Percentiles rank a stretch among this genome's conserved stretches.
Evolutionary conservation across 2,329 filamentous ascomycete species (phyloP).

Genomic region (Colletotrichum truncatum): DNA sequence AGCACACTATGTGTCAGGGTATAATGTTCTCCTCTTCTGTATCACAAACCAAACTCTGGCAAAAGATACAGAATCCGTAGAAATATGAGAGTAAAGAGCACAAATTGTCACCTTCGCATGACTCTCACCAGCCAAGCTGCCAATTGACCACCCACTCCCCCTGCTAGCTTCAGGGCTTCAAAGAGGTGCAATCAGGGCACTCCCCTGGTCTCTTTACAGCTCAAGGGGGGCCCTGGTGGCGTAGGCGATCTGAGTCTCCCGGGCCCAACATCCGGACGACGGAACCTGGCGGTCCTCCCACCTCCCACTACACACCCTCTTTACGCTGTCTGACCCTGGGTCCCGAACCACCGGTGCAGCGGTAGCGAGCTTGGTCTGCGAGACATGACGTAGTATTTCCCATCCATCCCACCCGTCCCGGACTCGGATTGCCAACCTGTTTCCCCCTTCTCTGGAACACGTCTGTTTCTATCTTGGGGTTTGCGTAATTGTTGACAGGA

Average conservation of each 20-base stretch:
- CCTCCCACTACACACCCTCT: not conserved
- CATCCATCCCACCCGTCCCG: not conserved
- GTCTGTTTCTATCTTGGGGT: not conserved
- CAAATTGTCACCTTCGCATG: constrained; percentile 4
- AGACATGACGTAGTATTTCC: constrained; percentile 19
- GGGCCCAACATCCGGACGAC: constrained; percentile 23
- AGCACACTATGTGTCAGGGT: too few relatives aligned
- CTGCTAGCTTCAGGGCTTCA: constrained; percentile 12
- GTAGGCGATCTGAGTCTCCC: constrained; percentile 25
- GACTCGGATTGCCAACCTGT: not conserved
- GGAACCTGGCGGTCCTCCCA: constrained; percentile 2
- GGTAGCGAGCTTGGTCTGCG: not conserved
- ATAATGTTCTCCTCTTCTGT: too few relatives aligned
- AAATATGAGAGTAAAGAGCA: too few relatives aligned
- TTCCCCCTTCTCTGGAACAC: not conserved
- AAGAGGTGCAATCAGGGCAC: constrained; percentile 15
- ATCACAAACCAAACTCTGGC: too few relatives aligned
- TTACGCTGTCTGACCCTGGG: not conserved
- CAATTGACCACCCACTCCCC: not conserved
- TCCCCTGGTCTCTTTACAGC: not conserved
- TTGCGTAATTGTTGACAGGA: constrained; percentile 4
- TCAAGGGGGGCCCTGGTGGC: constrained; percentile 10
- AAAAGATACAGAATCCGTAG: too few relatives aligned
- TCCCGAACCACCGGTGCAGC: constrained; percentile 25
- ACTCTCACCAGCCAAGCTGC: constrained; percentile 5